Evolutionary conservation across 129 eudicot species (phyloP), one percentile per base, ranked within the genome.

Genomic region (Ambrosia artemisiifolia): DNA sequence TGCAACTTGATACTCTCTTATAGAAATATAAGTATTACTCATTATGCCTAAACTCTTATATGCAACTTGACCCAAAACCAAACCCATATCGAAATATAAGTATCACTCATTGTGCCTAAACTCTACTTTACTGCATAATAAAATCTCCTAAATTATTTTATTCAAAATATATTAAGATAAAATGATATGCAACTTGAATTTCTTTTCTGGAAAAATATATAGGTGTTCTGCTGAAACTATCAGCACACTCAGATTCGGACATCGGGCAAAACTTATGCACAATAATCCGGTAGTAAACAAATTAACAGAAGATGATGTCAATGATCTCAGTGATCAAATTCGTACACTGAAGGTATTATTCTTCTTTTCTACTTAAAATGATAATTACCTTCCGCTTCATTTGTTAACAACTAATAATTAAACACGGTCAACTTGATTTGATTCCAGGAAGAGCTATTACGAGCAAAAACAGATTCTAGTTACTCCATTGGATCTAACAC

Each of bases 231-330:
- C 83, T 56, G 98, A 94, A 85, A 90, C 92, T 47, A 47, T 88
- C 43, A 94, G 97, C 88, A 94, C 98, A 32, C 93, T 94, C 57
- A 80, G 98, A 86, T 90, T 94, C 76, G 95, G 95, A 61, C 79
- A 78, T 75, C 82, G 86, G 46, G 91, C 84, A 73, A 90, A 85
- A 81, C 80, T 73, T 40, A 75, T 94, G 65, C 83, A 51, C 71
- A 94, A 94, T 75, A 78, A 84, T 71, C 98, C 98, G 6, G 89
- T 90, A 46, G 82, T 94, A 66, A 94, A 94, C 57, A 90, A 85
- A 77, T 85, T 94, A 70, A 72, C 95, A 20, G 98, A 94, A 81
- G 97, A 94, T 59, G 97, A 94, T 77, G 95, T 90, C 54, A 86
- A 90, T 78, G 93, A 76, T 65, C 89, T 94, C 32, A 84, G 88